Base-by-base conservation (phyloP, 1,284 basidiomycete genomes). In the Trichosporon coremiiforme region DNA sequence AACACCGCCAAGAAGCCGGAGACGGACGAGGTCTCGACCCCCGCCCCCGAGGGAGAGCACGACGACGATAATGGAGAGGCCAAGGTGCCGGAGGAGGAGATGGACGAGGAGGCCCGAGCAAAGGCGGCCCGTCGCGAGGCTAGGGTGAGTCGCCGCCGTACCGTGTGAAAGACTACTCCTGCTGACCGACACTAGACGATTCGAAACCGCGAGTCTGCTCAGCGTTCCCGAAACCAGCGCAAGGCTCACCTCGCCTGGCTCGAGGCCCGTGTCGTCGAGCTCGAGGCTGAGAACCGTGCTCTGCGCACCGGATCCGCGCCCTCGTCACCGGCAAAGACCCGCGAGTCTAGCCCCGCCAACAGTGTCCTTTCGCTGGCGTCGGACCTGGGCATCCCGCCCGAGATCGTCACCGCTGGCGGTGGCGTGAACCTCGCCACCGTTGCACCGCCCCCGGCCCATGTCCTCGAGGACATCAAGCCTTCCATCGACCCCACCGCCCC, bases 221-320 rank as follows among this genome's bases (percentile, higher is more conserved):
- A 82, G 74, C 77, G 80, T 7, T 80, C 79, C 20, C 77, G 81
- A 15, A 82, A 82, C 71, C 80, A 80, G 73, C 80, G 81, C 69
- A 82, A 82, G 76, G 77, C 78, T 0, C 81, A 84, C 72, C 75
- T 84, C 13, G 79, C 76, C 8, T 78, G 76, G 71, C 78, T 84
- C 29, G 82, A 84, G 73, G 62, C 72, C n/a, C 77, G 82, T 29
- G 81, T 83, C 4, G 70, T 75, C 13, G 79, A 83, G 73, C 76
- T 84, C 25, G 81, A 84, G 73, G 70, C 66, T 4, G 82, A 83
- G 73, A 82, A 83, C 71, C 73, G 74, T 35, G 75, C 75, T 35
- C 74, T 84, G 22, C 75, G 75, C 60, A 64, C 70, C 12, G 75
- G 70, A 50, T 50, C 67, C 68, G 41, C 71, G 15, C 70, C 71